Base-by-base conservation (phyloP, 2,329 filamentous ascomycete species). In the Phyllosticta citrichinensis region DNA sequence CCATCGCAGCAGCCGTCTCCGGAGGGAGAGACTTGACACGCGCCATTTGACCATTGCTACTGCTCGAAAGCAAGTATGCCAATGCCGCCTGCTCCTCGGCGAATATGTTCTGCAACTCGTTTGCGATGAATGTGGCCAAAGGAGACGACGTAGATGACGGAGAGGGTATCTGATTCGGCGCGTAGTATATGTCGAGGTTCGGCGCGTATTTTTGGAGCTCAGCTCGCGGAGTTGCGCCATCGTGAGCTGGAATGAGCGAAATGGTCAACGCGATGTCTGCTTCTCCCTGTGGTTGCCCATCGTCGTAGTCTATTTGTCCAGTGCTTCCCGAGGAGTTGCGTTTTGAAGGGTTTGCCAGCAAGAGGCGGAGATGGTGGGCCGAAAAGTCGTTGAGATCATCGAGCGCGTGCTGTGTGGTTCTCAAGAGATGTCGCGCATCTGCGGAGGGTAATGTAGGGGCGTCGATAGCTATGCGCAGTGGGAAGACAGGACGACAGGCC, bases 31-130 rank as follows among this genome's bases (percentile, higher is more conserved):
- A 77, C 51, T 84, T 83, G 24, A 80, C 77, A 0, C 80, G 76
- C n/a, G 68, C 63, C 27, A 61, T 63, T 52, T 71, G 67, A 10
- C 62, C 79, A 76, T 2, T 79, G 74, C 57, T 76, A 74, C 62
- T 76, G 67, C 64, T 72, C 11, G 80, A 72, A 40, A 80, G 71
- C 17, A 78, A 73, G 57, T 73, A 68, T 5, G 71, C 68, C 64
- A 97, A 87, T 64, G 91, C 89, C 22, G 91, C 86, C 67, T 93
- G 91, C 72, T 99, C 94, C 74, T 97, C 91, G 4, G 84, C 82
- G 69, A 96, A 97, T 0, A 92, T 82, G 0, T 82, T 81, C 60
- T 89, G 86, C 14, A 99, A 78, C 67, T 93, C 86, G 54, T 83
- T 82, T 2, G 92, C 90, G 54, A 97, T 84, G 65, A 88, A 95